Percentiles rank a stretch among this genome's conserved stretches.
These are phyloP conservation scores for Linum tenue DNA, from an alignment of 345 rosid genomes.

Conservation along the genomic window DNA sequence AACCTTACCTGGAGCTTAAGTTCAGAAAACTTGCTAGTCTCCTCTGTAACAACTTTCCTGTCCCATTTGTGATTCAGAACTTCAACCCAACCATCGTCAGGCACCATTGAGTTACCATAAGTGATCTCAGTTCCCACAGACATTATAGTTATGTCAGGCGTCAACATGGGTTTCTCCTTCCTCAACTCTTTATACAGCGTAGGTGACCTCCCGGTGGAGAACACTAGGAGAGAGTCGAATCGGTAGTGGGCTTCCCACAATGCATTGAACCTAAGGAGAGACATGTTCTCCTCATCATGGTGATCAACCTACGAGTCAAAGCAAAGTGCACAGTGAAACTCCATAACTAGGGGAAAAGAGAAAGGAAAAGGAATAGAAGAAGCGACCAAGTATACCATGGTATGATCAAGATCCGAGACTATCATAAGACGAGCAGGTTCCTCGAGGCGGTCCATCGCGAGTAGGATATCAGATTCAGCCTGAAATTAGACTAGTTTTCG, in stretches of 20 bases:
- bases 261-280: constrained; percentile 72
- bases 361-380: background rate
- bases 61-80: constrained; percentile 83
- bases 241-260: constrained; percentile 81
- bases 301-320: background rate
- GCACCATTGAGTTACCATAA: constrained; percentile 72
- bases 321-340: constrained; percentile 2
- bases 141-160: constrained; percentile 92
- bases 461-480: background rate
- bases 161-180: constrained; percentile 43
- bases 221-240: constrained; percentile 64
- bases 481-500: background rate
- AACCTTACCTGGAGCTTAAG: constrained; percentile 71
- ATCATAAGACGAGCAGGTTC: constrained; percentile 72
- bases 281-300: constrained; percentile 18
- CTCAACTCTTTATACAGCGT: constrained; percentile 59
- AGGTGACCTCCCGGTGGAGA: constrained; percentile 80
- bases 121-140: constrained; percentile 99
- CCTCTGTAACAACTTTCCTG: constrained; percentile 53
- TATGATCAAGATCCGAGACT: constrained; percentile 94
- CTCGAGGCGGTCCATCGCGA: constrained; percentile 55
- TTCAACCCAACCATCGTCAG: constrained; percentile 89
- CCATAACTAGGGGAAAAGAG: background rate
- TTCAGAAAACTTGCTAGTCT: constrained; percentile 68
- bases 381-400: constrained; percentile 44